Percentiles rank a stretch among this genome's conserved stretches.
Conservation (phyloP, 768 basidiomycete genomes). For the Leccinum boreale region DNA sequence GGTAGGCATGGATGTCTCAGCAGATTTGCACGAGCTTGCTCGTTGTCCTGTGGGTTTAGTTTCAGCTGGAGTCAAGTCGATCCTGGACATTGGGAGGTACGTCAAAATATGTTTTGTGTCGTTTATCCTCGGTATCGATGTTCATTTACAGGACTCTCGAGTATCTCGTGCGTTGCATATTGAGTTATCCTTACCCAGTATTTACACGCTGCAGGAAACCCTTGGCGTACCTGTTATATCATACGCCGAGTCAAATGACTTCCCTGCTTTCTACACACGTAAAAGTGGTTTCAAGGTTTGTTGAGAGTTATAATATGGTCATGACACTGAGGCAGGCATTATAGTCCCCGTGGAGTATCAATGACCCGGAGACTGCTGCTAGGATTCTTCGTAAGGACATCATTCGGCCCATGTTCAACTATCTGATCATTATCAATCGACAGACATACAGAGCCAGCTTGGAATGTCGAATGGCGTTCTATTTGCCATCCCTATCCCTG, state of each 20-base stretch:
- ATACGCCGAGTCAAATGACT: constrained; percentile 71
- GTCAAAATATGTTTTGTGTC: not conserved
- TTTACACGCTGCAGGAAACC: constrained; percentile 64
- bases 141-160: constrained; percentile 62
- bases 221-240: constrained; percentile 89
- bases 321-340: not conserved
- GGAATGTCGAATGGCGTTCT: constrained; percentile 74
- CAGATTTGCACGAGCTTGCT: constrained; percentile 86
- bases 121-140: not conserved
- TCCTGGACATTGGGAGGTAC: constrained; percentile 85
- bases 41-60: constrained; percentile 89
- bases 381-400: constrained; percentile 62
- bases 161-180: constrained; percentile 53
- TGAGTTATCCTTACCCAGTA: not conserved
- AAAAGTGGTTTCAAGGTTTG: constrained; percentile 71
- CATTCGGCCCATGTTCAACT: not conserved
- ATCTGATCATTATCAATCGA: not conserved
- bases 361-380: constrained; percentile 65
- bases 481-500: constrained; percentile 89
- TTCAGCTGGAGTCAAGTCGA: constrained; percentile 92
- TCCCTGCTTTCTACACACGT: constrained; percentile 93
- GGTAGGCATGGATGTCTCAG: constrained; percentile 92
- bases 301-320: not conserved
- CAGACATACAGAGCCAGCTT: constrained; percentile 70
- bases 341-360: constrained; percentile 78